Conservation (phyloP, 1,284 basidiomycete species). For the Phylloboletellus chloephorus region DNA sequence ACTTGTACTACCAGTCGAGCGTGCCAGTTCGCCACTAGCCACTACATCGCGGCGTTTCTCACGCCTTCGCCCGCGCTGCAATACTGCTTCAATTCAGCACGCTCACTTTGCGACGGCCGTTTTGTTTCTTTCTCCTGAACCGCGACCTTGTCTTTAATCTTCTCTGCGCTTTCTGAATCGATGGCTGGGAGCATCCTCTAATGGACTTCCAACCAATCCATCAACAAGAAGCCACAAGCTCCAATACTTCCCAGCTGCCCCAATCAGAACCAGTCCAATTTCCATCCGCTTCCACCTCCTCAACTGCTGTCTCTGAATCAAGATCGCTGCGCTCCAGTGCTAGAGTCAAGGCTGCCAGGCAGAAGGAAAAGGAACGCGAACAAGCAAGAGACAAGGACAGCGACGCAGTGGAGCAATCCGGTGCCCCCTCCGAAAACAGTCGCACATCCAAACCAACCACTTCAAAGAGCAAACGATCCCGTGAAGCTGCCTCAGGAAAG, state of each 20-base stretch:
- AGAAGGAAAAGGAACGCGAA: constrained; percentile 50
- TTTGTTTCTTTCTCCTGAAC: constrained; percentile 27
- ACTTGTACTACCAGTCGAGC: not conserved
- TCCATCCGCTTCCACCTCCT: constrained; percentile 31
- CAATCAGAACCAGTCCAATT: constrained; percentile 37
- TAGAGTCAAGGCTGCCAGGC: constrained; percentile 70
- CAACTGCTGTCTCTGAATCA: constrained; percentile 36
- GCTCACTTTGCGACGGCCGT: constrained; percentile 11
- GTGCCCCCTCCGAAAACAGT: constrained; percentile 36
- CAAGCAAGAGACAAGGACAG: constrained; percentile 39
- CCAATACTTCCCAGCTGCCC: constrained; percentile 39
- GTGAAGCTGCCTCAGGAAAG: constrained; percentile 49
- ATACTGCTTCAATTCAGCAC: constrained; percentile 30
- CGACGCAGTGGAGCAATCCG: constrained; percentile 38
- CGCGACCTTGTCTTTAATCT: constrained; percentile 24
- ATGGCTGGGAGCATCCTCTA: constrained; percentile 79
- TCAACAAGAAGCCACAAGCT: constrained; percentile 63
- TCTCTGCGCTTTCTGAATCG: constrained; percentile 43
- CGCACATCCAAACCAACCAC: constrained; percentile 39
- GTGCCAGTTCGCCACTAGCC: constrained; percentile 12
- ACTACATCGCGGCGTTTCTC: constrained; percentile 23
- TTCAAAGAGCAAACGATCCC: constrained; percentile 49
- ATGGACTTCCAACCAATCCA: constrained; percentile 74
- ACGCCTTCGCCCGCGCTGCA: constrained; percentile 28
- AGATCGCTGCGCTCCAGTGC: constrained; percentile 65